Base-by-base conservation (phyloP, 805 yeast species). In the Brettanomyces naardenensis region DNA sequence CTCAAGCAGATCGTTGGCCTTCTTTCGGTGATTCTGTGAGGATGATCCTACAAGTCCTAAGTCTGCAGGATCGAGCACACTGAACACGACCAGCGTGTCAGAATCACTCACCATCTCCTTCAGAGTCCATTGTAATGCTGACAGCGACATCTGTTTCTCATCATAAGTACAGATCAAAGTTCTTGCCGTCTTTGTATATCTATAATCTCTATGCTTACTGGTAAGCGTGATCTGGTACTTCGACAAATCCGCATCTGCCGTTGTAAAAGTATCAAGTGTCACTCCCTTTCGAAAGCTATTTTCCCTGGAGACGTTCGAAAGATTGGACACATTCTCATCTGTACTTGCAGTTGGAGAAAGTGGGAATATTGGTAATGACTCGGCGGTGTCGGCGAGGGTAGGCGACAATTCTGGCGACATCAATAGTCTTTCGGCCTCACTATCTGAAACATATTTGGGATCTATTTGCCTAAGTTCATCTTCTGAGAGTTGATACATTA, bases 81-180 rank as follows among this genome's bases (percentile, higher is more conserved):
- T 53, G 15, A 70, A 45, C 28, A 71, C 64, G 2, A 71, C 66
- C 5, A 71, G 46, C 17, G 67, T 70, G 43, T 70, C 75, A 17
- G 69, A 68, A 39, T 70, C 71, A 19, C 53, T 58, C 14, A 64
- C 52, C 39, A 70, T 52, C 40, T 69, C 66, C 28, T 64, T 67
- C 4, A 71, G 43, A 2, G 69, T 54, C 74, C 75, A 70, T 33
- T 56, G 62, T 19, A 70, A 44, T 4, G 73, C 73, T 10, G 52
- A 50, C n/a, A 62, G 56, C 13, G 73, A 65, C 39, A 64, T 61
- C 26, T 58, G 62, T 17, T 62, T 59, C 1, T 35, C 53, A 47
- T 69, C 71, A 35, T 60, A 63, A 4, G 71, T 73, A 33, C 67
- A 61, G 33, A 71, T 45, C 26, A 69, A 54, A 7, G 74, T 67